Evolutionary conservation across 805 yeast species (phyloP).

Genomic region (Blastobotrys chiropterorum): DNA sequence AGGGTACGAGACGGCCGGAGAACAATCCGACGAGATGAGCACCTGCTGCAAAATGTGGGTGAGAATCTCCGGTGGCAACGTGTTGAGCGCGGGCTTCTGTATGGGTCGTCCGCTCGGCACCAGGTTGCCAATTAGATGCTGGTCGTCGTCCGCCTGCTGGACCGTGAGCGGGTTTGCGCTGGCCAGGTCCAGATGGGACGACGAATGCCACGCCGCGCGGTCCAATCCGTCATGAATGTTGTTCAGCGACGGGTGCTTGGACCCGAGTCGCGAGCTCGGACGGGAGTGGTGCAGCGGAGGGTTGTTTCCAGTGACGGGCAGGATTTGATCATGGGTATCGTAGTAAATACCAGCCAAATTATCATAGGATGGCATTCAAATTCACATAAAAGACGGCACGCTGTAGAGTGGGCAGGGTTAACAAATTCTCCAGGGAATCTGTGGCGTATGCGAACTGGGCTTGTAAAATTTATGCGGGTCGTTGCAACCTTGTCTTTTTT

Average conservation of each 20-base stretch:
- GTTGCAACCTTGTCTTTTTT: not conserved
- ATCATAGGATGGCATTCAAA: conserved; percentile 11
- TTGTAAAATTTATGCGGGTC: not conserved
- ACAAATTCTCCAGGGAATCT: not conserved
- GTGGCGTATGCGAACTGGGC: not conserved
- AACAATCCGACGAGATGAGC: conserved; percentile 6
- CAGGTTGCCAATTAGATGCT: not conserved
- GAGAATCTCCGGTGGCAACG: conserved; percentile 25
- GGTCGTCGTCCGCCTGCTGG: not conserved
- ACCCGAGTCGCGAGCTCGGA: not conserved
- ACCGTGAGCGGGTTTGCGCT: not conserved
- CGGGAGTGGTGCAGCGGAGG: conserved; percentile 2
- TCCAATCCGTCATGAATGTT: conserved; percentile 1
- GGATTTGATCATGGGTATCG: conserved; percentile 2
- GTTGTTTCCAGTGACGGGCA: conserved; percentile 1
- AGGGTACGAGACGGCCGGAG: conserved; percentile 4
- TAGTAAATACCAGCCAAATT: conserved; percentile 9
- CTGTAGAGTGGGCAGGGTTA: not conserved
- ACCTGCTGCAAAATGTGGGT: conserved; percentile 23
- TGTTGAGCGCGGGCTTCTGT: conserved; percentile 2
- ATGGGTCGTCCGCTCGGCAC: not conserved
- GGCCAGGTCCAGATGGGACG: conserved; percentile 1
- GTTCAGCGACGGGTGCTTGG: not conserved
- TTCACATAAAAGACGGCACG: not conserved
- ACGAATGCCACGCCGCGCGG: not conserved